Base-by-base conservation (phyloP, 129 eudicot genomes). In the Flaveria brownii region DNA sequence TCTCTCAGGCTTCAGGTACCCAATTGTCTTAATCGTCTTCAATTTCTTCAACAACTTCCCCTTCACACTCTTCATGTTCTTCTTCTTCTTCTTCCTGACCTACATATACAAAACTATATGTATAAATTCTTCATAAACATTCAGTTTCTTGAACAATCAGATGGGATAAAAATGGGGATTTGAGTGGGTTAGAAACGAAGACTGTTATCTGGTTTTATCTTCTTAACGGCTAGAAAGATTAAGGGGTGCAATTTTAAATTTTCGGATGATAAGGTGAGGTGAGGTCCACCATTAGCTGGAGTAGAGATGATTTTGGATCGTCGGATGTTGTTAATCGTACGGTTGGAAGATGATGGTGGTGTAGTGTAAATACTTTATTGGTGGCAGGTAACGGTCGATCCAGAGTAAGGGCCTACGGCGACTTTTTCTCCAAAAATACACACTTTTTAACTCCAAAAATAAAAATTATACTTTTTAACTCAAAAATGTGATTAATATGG, bases 21-120 rank as follows among this genome's bases (percentile, higher is more conserved):
- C 92, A 57, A 90, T 90, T 73, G 90, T 68, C 77, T 85, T 87
- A 20, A 90, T 76, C 14, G 98, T 79, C 87, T 93, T 90, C 76
- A 93, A 47, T 68, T 93, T 93, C 84, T 88, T 93, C 83, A 93
- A 66, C 6, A 93, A 78, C 81, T 87, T 93, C 66, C 91, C 98
- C 77, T 90, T 93, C 76, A 91, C 78, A 65, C 86, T 86, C 84
- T 86, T 91, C 97, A 88, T 88, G 0, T 30, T 69, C 60, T 22
- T 33, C 2, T 66, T 36, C 39, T 4, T 33, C 41, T 36, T 36
- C 41, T 36, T 5, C 41, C 41, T 5, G 8, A 60, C 28, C 6
- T n/a, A 73, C 63, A 71, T 72, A 71, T 68, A 52, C 13, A 64
- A 41, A 75, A 49, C 7, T 69, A 55, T 49, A 33, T 46, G 80